These are phyloP conservation scores for Quercus dentata DNA, from an alignment of 306 rosid species.

Conservation along the genomic window DNA sequence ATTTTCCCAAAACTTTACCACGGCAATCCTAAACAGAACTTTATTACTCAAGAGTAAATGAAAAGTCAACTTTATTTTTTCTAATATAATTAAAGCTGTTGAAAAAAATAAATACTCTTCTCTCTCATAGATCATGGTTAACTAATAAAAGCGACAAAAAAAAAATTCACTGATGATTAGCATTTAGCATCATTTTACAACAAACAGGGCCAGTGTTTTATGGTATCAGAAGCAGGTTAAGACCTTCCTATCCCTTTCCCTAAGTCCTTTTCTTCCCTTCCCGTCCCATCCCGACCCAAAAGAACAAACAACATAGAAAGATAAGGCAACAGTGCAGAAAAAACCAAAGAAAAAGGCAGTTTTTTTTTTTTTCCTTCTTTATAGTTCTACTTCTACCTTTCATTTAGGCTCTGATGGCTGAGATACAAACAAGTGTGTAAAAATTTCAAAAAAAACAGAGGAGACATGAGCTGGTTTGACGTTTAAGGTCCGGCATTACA, in stretches of 20 bases:
- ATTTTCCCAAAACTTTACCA: too few relatives aligned
- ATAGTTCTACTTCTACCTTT: background rate
- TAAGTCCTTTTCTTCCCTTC: background rate
- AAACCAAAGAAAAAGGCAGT: background rate
- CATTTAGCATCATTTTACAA: background rate
- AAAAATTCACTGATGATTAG: slow-evolving; percentile 17
- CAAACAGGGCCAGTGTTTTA: slow-evolving; percentile 8
- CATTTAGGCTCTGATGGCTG: background rate
- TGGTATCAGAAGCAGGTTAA: background rate
- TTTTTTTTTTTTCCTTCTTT: background rate
- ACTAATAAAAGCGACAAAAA: background rate
- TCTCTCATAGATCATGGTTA: background rate
- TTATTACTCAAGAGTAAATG: too few relatives aligned
- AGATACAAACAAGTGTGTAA: background rate
- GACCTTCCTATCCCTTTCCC: background rate
- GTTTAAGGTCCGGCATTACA: slow-evolving; percentile 22
- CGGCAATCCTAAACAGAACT: too few relatives aligned
- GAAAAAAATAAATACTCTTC: too few relatives aligned
- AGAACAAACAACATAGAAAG: background rate
- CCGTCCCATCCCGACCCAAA: background rate
- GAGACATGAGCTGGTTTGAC: slow-evolving; percentile 1
- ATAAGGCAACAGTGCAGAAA: background rate
- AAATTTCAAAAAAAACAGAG: slow-evolving; percentile 2
- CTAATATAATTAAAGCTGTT: too few relatives aligned
- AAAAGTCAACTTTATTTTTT: too few relatives aligned